Evolutionary conservation across 2,329 filamentous ascomycete genomes (phyloP).

Genomic region (Tricladium varicosporioides): DNA sequence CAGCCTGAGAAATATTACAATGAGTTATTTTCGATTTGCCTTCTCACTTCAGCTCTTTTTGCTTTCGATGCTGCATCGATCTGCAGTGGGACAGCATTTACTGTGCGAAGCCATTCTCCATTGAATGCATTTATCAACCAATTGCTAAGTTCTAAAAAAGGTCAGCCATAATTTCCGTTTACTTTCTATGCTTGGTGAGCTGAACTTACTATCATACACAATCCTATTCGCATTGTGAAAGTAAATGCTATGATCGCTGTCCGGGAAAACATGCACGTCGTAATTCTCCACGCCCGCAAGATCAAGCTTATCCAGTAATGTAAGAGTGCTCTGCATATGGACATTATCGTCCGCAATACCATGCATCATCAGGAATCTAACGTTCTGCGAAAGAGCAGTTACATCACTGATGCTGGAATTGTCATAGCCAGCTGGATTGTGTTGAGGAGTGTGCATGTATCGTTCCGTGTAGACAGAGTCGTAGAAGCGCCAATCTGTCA

Average conservation of each 20-base stretch:
- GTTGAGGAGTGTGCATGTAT: constrained; percentile 93
- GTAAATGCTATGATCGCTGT: constrained; percentile 91
- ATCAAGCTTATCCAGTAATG: constrained; percentile 83
- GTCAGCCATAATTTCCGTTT: constrained; percentile 19
- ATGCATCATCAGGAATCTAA: constrained; percentile 93
- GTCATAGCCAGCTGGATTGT: constrained; percentile 76
- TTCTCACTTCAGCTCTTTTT: no score
- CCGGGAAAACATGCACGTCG: constrained; percentile 93
- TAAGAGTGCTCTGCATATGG: constrained; percentile 91
- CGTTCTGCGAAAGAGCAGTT: constrained; percentile 68
- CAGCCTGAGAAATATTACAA: not conserved
- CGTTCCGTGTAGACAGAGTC: constrained; percentile 92
- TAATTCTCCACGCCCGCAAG: constrained; percentile 83
- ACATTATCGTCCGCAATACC: constrained; percentile 97
- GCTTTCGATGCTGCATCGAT: constrained; percentile 24
- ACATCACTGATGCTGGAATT: constrained; percentile 73
- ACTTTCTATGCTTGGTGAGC: constrained; percentile 26
- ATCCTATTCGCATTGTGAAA: constrained; percentile 92
- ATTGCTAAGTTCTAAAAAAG: constrained; percentile 66
- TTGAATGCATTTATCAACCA: constrained; percentile 99
- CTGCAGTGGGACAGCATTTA: constrained; percentile 32
- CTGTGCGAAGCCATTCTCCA: constrained; percentile 74
- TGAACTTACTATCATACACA: constrained; percentile 83
- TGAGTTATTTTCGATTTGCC: not conserved
- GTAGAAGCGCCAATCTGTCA: constrained; percentile 98